phyloP scores from a whole-genome alignment of 164 flowering plant genomes.

The Dillenia turbinata region DNA sequence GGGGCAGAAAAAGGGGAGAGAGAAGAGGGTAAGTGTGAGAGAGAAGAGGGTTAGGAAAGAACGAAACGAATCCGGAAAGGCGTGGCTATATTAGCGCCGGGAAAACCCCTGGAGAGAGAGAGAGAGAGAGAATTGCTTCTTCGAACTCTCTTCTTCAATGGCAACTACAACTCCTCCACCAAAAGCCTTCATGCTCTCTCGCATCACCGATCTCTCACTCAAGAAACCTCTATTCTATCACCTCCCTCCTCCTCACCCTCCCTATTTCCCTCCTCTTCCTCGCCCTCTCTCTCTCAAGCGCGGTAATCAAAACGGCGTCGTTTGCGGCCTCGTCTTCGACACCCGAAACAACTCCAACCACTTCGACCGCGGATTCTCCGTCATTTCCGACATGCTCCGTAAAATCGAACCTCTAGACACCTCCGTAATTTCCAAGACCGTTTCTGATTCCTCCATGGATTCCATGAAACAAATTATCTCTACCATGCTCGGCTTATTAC shows the following conservation, averaged over 20 bases:
- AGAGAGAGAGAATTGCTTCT: no score
- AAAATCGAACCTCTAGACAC: constrained; percentile 69
- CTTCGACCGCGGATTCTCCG: constrained; percentile 66
- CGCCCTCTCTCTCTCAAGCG: constrained; percentile 11
- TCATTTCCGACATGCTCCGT: constrained; percentile 63
- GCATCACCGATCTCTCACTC: constrained; percentile 21
- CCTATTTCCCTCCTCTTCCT: constrained; percentile 12
- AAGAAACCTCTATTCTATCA: constrained; percentile 2
- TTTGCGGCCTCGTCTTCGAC: constrained; percentile 53
- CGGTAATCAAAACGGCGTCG: constrained; percentile 2
- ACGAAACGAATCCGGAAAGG: no score
- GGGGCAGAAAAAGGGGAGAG: no score
- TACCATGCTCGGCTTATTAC: constrained; percentile 78
- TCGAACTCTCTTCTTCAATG: no score
- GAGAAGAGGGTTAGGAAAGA: no score
- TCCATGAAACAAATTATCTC: constrained; percentile 93
- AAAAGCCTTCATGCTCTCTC: constrained; percentile 14
- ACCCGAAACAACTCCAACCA: constrained; percentile 45
- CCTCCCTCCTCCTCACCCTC: constrained; percentile 3
- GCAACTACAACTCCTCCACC: no score
- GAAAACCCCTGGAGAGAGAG: no score
- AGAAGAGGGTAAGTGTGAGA: no score
- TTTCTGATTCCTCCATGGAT: constrained; percentile 67
- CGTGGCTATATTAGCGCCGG: no score
- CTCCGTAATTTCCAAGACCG: constrained; percentile 66